Evolutionary conservation across 768 basidiomycete species (phyloP), one percentile per base, ranked within the genome.

Genomic region (Lanmaoa pseudosensibilis): DNA sequence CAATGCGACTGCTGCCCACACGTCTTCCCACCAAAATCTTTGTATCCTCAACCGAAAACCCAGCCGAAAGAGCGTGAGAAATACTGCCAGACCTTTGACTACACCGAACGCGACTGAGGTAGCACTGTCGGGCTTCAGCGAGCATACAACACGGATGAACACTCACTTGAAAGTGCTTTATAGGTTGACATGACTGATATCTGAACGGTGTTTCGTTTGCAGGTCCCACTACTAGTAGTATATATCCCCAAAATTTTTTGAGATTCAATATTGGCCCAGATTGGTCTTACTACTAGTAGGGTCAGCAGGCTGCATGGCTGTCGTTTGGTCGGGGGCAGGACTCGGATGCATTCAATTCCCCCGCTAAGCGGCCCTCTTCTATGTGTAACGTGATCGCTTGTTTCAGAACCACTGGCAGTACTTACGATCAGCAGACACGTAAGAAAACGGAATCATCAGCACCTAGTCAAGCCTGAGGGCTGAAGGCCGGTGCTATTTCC

Each of bases 11-110:
- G 48, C 56, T 19, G 67, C 60, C 64, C 64, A 69, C 2, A 38
- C 15, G 40, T 66, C 65, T 52, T 68, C 66, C 64, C 67, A 67
- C 64, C 64, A 60, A 34, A 65, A 59, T 27, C 59, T 30, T 45
- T 44, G 60, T 53, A 65, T 57, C n/a, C 30, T 52, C 19, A 56
- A 25, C 32, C 64, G 55, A 39, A 65, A 56, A 1, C 47, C 46
- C 18, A 65, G 21, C 7, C 63, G 60, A 50, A 65, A 59, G 2
- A 65, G 19, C 1, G 57, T 62, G 38, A 65, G 49, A 7, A 57
- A 34, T 2, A 56, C 10, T 11, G 32, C 54, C 13, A 65, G 47
- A 40, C 46, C 41, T 15, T 58, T 40, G 33, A 59, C 7, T 18
- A 52, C 37, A n/a, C 30, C 48, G 25, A 55, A 52, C 6, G 23